Evolutionary conservation across 2,329 filamentous ascomycete species (phyloP).

Genomic region (Capronia epimyces): DNA sequence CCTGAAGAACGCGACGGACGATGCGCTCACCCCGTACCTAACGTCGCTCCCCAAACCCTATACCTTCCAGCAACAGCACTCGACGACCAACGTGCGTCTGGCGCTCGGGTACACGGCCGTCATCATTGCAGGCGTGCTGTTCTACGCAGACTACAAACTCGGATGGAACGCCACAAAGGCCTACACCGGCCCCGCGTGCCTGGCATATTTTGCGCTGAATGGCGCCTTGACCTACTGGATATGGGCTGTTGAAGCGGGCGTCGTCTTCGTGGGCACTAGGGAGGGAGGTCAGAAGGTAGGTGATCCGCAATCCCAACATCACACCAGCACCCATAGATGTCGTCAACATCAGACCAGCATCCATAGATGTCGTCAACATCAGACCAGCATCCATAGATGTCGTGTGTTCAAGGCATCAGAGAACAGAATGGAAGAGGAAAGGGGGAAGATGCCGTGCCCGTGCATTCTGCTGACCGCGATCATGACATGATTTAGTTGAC

Average conservation of each 20-base stretch:
- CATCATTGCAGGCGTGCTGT: constrained; percentile 71
- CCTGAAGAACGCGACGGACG: constrained; percentile 93
- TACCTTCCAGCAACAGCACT: constrained; percentile 72
- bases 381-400: neutral
- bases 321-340: neutral
- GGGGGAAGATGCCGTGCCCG: no score
- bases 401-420: no score
- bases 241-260: constrained; percentile 71
- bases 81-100: constrained; percentile 74
- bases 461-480: neutral
- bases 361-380: neutral
- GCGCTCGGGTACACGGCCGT: constrained; percentile 78
- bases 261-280: constrained; percentile 70
- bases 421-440: no score
- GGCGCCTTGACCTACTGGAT: constrained; percentile 76
- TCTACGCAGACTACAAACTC: constrained; percentile 84
- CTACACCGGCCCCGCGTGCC: constrained; percentile 74
- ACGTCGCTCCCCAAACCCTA: constrained; percentile 64
- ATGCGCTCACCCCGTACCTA: constrained; percentile 89
- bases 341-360: neutral
- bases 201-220: constrained; percentile 74
- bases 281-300: constrained; percentile 61
- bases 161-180: constrained; percentile 82
- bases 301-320: neutral
- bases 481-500: constrained; percentile 55